Evolutionary conservation across 805 yeast species (phyloP).

Genomic region (Yamadazyma phyllophila): DNA sequence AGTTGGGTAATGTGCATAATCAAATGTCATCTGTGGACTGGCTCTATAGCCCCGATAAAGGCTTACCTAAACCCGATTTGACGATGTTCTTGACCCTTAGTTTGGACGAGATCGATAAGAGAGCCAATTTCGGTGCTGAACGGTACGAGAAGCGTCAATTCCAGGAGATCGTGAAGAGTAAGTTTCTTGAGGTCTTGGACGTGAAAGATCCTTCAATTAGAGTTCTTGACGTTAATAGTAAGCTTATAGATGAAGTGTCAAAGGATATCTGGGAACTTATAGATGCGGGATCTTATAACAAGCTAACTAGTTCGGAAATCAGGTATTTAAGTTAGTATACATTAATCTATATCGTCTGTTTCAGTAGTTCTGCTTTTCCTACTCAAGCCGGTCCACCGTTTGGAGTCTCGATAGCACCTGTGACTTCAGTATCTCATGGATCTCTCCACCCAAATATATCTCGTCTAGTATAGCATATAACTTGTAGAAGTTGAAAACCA

Average conservation of each 20-base stretch:
- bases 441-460: constrained; percentile 85
- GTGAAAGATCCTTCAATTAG: constrained; percentile 28
- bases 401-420: constrained; percentile 63
- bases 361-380: background rate
- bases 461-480: constrained; percentile 83
- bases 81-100: constrained; percentile 71
- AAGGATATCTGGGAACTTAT: constrained; percentile 41
- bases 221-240: constrained; percentile 59
- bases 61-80: constrained; percentile 83
- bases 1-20: constrained; percentile 6
- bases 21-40: constrained; percentile 54
- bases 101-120: constrained; percentile 37
- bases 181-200: constrained; percentile 51
- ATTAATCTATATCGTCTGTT: background rate
- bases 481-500: constrained; percentile 88
- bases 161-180: constrained; percentile 65
- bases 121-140: constrained; percentile 93
- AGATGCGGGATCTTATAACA: constrained; percentile 4
- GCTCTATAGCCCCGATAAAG: constrained; percentile 80
- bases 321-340: background rate
- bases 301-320: constrained; percentile 6
- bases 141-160: constrained; percentile 76
- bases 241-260: constrained; percentile 55
- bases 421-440: constrained; percentile 78
- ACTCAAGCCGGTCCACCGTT: constrained; percentile 61